These are phyloP conservation scores for Kodamaea sp. DNA, from an alignment of 1,139 yeast genomes.

Conservation along the genomic window DNA sequence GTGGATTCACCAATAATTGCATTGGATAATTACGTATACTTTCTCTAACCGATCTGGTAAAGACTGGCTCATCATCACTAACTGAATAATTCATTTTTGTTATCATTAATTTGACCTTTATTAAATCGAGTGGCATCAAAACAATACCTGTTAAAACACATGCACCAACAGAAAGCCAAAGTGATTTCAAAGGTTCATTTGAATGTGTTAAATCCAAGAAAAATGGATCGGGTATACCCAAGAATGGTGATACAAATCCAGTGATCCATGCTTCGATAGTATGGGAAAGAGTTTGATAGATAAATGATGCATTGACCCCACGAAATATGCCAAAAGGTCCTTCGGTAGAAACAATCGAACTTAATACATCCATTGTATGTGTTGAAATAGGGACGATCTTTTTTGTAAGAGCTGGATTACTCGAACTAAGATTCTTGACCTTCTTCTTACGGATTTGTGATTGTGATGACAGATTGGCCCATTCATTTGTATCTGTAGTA, in stretches of 20 bases:
- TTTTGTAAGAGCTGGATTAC: conserved; percentile 7
- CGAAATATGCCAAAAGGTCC: conserved; percentile 85
- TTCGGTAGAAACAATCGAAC: conserved; percentile 66
- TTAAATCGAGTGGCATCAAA: conserved; percentile 77
- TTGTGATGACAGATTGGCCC: conserved; percentile 3
- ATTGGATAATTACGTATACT: conserved; percentile 36
- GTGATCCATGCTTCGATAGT: conserved; percentile 91
- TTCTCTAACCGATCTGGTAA: conserved; percentile 38
- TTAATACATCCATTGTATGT: conserved; percentile 68
- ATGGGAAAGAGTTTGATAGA: conserved; percentile 68
- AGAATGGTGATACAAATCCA: conserved; percentile 76
- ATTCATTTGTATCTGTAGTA: conserved; percentile 2
- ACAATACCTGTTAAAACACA: conserved; percentile 72
- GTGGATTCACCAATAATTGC: conserved; percentile 51
- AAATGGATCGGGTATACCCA: conserved; percentile 88
- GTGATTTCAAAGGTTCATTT: conserved; percentile 67
- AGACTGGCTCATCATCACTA: neutral
- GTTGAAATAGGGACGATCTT: conserved; percentile 59
- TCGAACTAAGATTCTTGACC: conserved; percentile 1
- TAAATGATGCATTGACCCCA: conserved; percentile 81
- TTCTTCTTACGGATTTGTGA: conserved; percentile 4
- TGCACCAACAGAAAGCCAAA: conserved; percentile 66
- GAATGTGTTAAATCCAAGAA: conserved; percentile 81
- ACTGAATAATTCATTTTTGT: conserved; percentile 43
- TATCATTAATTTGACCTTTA: conserved; percentile 71